These are phyloP conservation scores for Dactylis glomerata DNA, from an alignment of 176 grass and related monocot genomes.

Conservation along the genomic window DNA sequence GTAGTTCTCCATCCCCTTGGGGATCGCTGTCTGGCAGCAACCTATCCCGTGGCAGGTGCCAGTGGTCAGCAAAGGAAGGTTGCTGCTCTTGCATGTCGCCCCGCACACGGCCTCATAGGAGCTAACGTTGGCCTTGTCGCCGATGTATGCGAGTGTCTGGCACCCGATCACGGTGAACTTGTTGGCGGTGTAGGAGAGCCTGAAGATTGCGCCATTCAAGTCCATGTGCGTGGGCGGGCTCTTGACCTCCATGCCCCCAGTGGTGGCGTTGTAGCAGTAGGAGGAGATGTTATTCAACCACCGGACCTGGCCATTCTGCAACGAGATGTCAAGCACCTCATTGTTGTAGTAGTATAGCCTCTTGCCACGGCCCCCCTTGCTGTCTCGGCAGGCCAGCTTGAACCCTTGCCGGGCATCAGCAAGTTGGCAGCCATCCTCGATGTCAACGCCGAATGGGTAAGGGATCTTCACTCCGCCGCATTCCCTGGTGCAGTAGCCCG, in stretches of 20 bases:
- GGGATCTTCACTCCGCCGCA: not conserved
- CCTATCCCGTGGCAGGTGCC: not conserved
- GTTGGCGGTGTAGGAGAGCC: not conserved
- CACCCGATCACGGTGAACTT: not conserved
- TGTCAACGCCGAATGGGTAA: not conserved
- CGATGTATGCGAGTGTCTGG: not conserved
- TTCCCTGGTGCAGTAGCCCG: not conserved
- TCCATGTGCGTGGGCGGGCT: not conserved
- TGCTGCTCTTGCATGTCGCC: not conserved
- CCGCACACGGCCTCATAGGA: not conserved
- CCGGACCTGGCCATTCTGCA: not conserved
- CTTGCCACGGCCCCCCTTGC: not conserved
- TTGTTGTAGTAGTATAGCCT: not conserved
- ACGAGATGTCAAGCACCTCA: not conserved
- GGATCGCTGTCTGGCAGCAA: not conserved
- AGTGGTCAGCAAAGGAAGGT: not conserved
- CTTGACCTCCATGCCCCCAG: not conserved
- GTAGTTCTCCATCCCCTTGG: not conserved
- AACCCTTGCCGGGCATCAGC: not conserved
- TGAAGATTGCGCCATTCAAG: not conserved
- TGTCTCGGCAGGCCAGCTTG: not conserved
- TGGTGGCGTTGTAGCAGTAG: not conserved
- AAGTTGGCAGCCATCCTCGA: not conserved
- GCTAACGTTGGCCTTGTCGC: not conserved
- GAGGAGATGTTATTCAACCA: slow-evolving; percentile 1